Conservation (phyloP, 345 rosid species). For the Sisymbrium altissimum region DNA sequence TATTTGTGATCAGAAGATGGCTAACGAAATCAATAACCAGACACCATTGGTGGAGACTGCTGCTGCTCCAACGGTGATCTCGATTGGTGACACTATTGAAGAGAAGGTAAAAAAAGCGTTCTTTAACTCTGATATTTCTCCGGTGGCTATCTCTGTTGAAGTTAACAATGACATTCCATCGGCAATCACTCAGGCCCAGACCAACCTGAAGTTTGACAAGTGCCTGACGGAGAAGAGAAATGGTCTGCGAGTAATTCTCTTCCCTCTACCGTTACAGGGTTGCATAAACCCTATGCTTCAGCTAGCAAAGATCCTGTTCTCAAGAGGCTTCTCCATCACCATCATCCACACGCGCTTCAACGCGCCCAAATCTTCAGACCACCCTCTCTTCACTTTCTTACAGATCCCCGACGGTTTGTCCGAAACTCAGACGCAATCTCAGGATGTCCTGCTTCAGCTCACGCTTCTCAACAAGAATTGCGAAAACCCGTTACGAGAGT, state of each 20-base stretch:
- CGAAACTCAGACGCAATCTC: conserved; percentile 26
- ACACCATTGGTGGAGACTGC: too few species aligned
- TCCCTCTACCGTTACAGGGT: conserved; percentile 59
- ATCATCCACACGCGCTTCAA: conserved; percentile 43
- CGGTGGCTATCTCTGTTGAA: too few species aligned
- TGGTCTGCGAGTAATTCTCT: conserved; percentile 36
- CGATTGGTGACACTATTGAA: too few species aligned
- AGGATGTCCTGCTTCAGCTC: conserved; percentile 21
- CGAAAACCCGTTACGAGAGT: not conserved
- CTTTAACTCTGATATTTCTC: too few species aligned
- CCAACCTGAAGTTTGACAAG: too few species aligned
- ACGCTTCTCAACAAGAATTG: conserved; percentile 27
- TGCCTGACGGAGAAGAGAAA: conserved; percentile 2
- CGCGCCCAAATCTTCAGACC: conserved; percentile 24
- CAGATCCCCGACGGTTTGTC: conserved; percentile 34
- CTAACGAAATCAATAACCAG: too few species aligned
- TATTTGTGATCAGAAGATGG: too few species aligned
- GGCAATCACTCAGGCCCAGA: too few species aligned
- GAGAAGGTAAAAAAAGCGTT: too few species aligned
- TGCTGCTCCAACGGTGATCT: too few species aligned
- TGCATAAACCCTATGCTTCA: conserved; percentile 70
- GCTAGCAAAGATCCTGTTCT: conserved; percentile 51
- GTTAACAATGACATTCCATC: too few species aligned
- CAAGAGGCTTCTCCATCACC: conserved; percentile 50
- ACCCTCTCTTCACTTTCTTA: conserved; percentile 35